Base-by-base conservation (phyloP, 148 eudicot genomes). In the Pouteria glomerata region DNA sequence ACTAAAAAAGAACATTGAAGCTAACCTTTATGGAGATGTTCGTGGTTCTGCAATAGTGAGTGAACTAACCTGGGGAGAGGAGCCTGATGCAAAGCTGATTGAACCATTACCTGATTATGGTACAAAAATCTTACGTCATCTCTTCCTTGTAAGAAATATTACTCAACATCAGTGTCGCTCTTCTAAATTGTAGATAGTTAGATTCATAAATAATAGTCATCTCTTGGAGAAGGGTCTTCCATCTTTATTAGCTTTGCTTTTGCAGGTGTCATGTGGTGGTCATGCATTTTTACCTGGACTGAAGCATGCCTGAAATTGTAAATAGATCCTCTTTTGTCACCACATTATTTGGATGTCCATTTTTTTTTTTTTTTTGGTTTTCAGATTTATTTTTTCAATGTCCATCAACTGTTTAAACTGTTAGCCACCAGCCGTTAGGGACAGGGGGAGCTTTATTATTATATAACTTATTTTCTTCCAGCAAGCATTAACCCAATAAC, bases 61-160 rank as follows among this genome's bases (percentile, higher is more conserved):
- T 62, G 89, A 93, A 76, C 89, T 89, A 69, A 81, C 59, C 34
- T 93, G 98, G 97, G 98, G 98, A 59, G 89, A 87, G 65, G 81
- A 88, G 63, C 90, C 81, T 66, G 88, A 82, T 74, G 73, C 77
- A 23, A 77, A 89, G 35, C 57, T 87, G 45, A 74, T 78, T n/a
- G 78, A 87, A 51, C 98, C 95, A 58, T 70, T 80, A 67, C 97
- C 98, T 73, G 91, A 90, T 87, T 90, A 71, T 70, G 96, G 98
- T 88, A 87, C 37, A 13, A 56, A 66, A 45, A 42, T 65, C 37
- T 13, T 19, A 15, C 16, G 19, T 65, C 6, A 13, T 29, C 18
- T 12, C 1, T 7, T 59, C 21, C 44, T 39, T 10, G 5, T 39
- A 39, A 39, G 44, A 39, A 5, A 39, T 39, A 39, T 10, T 39